Base-by-base conservation (phyloP, 75 land plant species). In the Larix kaempferi region DNA sequence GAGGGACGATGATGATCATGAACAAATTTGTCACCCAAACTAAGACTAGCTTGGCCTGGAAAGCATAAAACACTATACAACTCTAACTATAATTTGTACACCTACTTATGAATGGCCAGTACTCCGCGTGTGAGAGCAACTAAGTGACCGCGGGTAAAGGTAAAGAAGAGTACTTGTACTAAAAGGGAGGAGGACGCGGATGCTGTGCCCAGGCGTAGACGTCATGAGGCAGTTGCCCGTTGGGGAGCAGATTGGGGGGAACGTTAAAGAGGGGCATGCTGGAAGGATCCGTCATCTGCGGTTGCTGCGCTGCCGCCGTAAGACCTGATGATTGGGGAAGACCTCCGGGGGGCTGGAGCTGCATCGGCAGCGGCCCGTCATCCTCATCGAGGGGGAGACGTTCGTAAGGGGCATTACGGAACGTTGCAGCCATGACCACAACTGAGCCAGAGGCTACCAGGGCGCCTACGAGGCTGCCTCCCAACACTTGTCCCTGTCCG, bases 401-500 rank as follows among this genome's bases (percentile, higher is more conserved):
- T 80, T 93, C 91, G 78, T 84, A 93, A 0, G 89, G 82, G 15
- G 91, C 94, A 57, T 93, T 93, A 1, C 74, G 44, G 77, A 93
- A 93, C 3, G 93, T 89, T 4, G 94, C 89, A 3, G 91, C 96
- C 22, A 91, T 87, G 21, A 93, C 84, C 69, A 93, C 84, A 27
- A 93, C 96, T 17, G 94, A 93, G 17, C 96, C 90, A 12, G 96
- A 90, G 6, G 87, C 87, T 41, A 79, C 78, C 26, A 87, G 78
- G 56, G 86, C 83, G 6, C 94, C 94, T 12, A 83, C 91, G 3
- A 91, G 93, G 58, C 77, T 87, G 3, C 96, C 96, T 0, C 96
- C 96, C 16, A 93, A 82, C 27, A 93, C 91, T 80, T 93, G 95
- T 25, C 95, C 95, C 57, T 89, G 89, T 5, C 88, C 89, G 12